Evolutionary conservation across 208 protist species (phyloP), one percentile per base, ranked within the genome.

Genomic region (Trichomonas tenax): DNA sequence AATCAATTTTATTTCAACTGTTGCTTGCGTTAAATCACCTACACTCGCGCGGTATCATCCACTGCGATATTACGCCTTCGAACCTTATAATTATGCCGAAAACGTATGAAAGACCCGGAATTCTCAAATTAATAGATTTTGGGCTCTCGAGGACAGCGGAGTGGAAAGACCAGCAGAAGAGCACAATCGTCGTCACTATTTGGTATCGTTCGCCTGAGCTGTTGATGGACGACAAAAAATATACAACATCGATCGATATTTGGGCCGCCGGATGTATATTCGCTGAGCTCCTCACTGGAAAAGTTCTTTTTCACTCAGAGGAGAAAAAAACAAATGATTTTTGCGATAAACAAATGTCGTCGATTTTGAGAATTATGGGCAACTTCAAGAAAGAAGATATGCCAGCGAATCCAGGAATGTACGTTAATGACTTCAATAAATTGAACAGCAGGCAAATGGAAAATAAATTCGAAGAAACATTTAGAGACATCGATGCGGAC

Each of bases 401-500:
- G 34, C 81, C 81, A 0, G 6, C 10, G 15, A 41, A 41, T 84
- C 34, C 10, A 8, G 11, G 36, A 41, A 41, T 4, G 10, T 84
- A 15, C 34, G 1, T 9, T 41, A 84, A 41, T 41, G 8, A 14
- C 36, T 84, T 34, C 81, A 0, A 41, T 11, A 34, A 6, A 8
- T 15, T 41, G 0, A 34, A 41, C 15, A 36, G 34, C 10, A 84
- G 1, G 41, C 81, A 10, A 84, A 23, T 15, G 10, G 10, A 15
- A 40, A 41, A 4, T 84, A 41, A 34, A 17, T 84, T 41, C n/a
- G 34, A 84, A 34, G 11, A 36, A 40, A 41, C 10, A 23, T 41
- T 84, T 41, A 34, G 36, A 41, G 97, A 49, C 96, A 72, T 72
- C 26, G 58, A 72, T 72, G 15, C 97, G 23, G 98, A 98, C 95